Conservation (phyloP, 805 yeast genomes). For the Saccharomyces kudriavzevii region DNA sequence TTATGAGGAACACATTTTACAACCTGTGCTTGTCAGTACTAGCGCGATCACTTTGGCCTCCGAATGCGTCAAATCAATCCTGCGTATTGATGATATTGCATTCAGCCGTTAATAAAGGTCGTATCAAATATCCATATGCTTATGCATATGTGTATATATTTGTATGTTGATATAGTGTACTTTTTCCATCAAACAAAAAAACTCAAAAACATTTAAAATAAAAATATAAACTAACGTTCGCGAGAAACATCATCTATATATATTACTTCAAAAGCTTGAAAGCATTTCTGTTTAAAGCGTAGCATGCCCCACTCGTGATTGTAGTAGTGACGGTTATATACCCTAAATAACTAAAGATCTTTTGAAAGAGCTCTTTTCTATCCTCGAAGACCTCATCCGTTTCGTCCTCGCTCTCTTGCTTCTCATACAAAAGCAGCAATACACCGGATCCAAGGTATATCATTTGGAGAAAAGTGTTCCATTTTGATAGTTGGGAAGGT, state of each 20-base stretch:
- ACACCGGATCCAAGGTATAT: constrained; percentile 64
- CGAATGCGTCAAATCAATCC: constrained; percentile 90
- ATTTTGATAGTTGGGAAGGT: constrained; percentile 79
- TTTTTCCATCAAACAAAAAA: neutral
- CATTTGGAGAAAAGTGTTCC: constrained; percentile 91
- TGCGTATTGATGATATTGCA: constrained; percentile 95
- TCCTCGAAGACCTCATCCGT: constrained; percentile 7
- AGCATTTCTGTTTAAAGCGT: constrained; percentile 62
- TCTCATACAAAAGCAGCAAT: constrained; percentile 24
- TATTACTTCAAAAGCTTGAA: constrained; percentile 41
- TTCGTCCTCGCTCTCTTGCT: constrained; percentile 4
- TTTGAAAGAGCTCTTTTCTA: neutral
- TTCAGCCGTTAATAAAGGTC: constrained; percentile 61
- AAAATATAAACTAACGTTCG: neutral
- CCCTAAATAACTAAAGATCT: constrained; percentile 32
- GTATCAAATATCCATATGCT: constrained; percentile 14
- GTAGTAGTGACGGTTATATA: constrained; percentile 64
- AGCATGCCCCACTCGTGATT: constrained; percentile 66
- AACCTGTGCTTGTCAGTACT: constrained; percentile 90
- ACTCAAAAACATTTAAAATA: neutral
- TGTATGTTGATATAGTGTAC: neutral
- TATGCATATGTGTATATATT: neutral
- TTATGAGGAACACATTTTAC: constrained; percentile 87
- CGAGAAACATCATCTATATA: neutral
- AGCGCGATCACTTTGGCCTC: constrained; percentile 92